These are phyloP conservation scores for Filobasidium uniguttulatum DNA, from an alignment of 1,284 basidiomycete species.

Conservation along the genomic window DNA sequence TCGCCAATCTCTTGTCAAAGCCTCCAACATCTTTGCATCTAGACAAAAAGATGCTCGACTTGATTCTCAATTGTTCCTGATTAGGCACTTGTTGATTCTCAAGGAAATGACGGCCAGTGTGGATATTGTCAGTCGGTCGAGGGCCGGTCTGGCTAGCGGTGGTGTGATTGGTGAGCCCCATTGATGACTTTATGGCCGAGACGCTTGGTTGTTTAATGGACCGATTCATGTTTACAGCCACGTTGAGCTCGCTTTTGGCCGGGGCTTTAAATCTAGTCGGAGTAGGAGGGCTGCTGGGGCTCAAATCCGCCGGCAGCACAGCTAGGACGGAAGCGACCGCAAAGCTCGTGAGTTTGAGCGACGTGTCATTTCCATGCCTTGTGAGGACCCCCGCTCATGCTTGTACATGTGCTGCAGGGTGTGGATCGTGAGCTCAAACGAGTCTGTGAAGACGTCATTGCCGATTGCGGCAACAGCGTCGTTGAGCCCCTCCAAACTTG, in stretches of 20 bases:
- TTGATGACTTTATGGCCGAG: not conserved
- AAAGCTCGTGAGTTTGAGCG: constrained; percentile 9
- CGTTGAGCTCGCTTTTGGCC: constrained; percentile 56
- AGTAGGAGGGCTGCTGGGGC: constrained; percentile 49
- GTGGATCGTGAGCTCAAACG: constrained; percentile 69
- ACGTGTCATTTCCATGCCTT: too few species aligned
- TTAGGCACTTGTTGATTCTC: constrained; percentile 74
- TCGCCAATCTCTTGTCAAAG: constrained; percentile 58
- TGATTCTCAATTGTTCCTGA: constrained; percentile 69
- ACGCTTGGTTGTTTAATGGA: constrained; percentile 41
- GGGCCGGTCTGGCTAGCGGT: constrained; percentile 33
- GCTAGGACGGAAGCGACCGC: constrained; percentile 32
- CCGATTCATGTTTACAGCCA: constrained; percentile 41
- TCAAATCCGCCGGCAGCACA: constrained; percentile 4
- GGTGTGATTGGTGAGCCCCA: constrained; percentile 36
- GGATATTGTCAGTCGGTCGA: constrained; percentile 44
- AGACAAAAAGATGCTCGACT: constrained; percentile 41
- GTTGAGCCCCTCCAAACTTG: constrained; percentile 47
- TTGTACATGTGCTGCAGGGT: constrained; percentile 44
- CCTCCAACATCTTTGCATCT: constrained; percentile 48
- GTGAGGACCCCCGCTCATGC: too few species aligned
- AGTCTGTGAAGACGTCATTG: constrained; percentile 68
- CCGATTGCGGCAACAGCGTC: constrained; percentile 44
- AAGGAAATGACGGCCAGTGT: constrained; percentile 73
- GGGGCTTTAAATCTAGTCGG: constrained; percentile 54